These are phyloP conservation scores for Polytrichum formosum DNA, from an alignment of 225 moss, liverwort and hornwort genomes.

Conservation along the genomic window DNA sequence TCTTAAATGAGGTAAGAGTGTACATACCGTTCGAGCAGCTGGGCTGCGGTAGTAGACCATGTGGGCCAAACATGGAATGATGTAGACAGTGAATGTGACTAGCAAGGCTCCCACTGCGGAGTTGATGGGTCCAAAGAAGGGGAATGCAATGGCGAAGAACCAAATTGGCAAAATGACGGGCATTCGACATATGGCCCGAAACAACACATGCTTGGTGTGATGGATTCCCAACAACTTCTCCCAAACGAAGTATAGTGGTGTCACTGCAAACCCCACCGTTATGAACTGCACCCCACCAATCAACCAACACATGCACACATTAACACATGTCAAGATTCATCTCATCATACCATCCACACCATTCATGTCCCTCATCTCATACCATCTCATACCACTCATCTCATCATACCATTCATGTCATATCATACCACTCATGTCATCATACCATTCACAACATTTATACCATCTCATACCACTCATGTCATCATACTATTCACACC, in stretches of 20 bases:
- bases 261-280: slow-evolving; percentile 37
- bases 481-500: too few relatives aligned
- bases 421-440: too few relatives aligned
- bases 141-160: slow-evolving; percentile 44
- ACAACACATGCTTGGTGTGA: slow-evolving; percentile 13
- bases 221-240: slow-evolving; percentile 43
- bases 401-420: too few relatives aligned
- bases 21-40: slow-evolving; percentile 17
- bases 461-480: too few relatives aligned
- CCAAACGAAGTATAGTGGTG: slow-evolving; percentile 43
- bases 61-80: slow-evolving; percentile 38
- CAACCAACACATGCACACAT: not conserved
- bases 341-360: too few relatives aligned
- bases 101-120: slow-evolving; percentile 39
- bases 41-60: slow-evolving; percentile 25
- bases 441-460: too few relatives aligned
- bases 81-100: slow-evolving; percentile 44
- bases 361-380: too few relatives aligned
- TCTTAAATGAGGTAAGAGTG: too few relatives aligned
- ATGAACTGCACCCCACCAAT: slow-evolving; percentile 26
- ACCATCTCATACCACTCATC: too few relatives aligned
- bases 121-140: slow-evolving; percentile 51
- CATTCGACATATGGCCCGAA: slow-evolving; percentile 21
- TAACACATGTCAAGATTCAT: too few relatives aligned
- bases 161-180: slow-evolving; percentile 37